These are phyloP conservation scores for Fraxinus americana DNA, from an alignment of 257 asterid genomes.

Conservation along the genomic window DNA sequence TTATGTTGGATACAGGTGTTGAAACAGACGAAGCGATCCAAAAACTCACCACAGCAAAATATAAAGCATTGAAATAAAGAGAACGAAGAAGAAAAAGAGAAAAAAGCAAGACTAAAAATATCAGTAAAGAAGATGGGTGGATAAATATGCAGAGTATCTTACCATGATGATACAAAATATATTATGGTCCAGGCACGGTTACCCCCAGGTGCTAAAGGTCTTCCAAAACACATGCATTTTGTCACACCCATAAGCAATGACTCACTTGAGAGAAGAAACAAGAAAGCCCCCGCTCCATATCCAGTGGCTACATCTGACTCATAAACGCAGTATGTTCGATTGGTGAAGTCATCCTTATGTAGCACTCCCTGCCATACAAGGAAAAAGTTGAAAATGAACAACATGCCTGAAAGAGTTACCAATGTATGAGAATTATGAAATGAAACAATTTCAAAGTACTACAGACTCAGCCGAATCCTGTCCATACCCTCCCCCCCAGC, in stretches of 20 bases:
- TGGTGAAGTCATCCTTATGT: conserved; percentile 48
- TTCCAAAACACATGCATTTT: conserved; percentile 91
- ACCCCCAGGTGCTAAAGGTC: conserved; percentile 79
- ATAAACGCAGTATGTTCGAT: conserved; percentile 85
- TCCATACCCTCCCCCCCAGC: background rate
- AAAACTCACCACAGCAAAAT: background rate
- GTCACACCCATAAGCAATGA: conserved; percentile 91
- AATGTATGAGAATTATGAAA: background rate
- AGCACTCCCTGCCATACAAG: conserved; percentile 58
- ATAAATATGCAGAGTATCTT: conserved; percentile 22
- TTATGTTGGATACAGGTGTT: background rate
- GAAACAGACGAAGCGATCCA: background rate
- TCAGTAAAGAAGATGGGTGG: background rate
- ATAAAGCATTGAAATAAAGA: background rate
- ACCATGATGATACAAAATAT: conserved; percentile 80
- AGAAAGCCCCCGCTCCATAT: conserved; percentile 89
- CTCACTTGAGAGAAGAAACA: conserved; percentile 89
- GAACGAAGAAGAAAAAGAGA: background rate
- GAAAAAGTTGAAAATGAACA: background rate
- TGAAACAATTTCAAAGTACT: background rate
- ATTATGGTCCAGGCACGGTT: conserved; percentile 94
- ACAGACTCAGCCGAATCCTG: background rate
- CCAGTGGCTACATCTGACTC: conserved; percentile 90
- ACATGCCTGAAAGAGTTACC: background rate
- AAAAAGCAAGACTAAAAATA: background rate